These are phyloP conservation scores for Lachnum nothofagi DNA, from an alignment of 2,329 filamentous ascomycete genomes.

Conservation along the genomic window DNA sequence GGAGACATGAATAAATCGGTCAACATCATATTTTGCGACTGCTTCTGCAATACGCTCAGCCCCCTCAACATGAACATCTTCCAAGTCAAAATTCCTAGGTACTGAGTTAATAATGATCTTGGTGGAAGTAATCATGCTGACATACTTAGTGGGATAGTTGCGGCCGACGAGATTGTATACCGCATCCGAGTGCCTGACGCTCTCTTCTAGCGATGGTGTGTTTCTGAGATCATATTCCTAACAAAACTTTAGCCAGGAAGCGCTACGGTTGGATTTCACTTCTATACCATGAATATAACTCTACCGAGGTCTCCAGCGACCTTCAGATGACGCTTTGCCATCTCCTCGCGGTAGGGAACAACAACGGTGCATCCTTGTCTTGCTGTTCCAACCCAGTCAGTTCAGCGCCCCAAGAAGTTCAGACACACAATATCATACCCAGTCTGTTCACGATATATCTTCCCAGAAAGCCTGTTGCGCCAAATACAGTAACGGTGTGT, in stretches of 20 bases:
- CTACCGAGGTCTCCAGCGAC: constrained; percentile 90
- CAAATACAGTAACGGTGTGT: constrained; percentile 95
- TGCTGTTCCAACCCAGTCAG: constrained; percentile 49
- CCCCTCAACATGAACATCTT: constrained; percentile 90
- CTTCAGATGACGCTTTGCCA: constrained; percentile 95
- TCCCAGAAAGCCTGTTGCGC: constrained; percentile 90
- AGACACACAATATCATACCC: constrained; percentile 46
- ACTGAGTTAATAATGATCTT: constrained; percentile 28
- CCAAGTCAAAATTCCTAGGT: constrained; percentile 79
- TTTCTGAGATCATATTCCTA: constrained; percentile 94
- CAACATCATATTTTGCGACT: constrained; percentile 94
- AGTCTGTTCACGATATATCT: constrained; percentile 96
- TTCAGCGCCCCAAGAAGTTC: constrained; percentile 1
- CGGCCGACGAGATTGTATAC: constrained; percentile 95
- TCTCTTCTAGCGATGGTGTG: constrained; percentile 91
- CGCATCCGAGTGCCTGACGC: constrained; percentile 91
- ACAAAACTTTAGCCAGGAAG: constrained; percentile 2
- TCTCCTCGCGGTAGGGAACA: constrained; percentile 91
- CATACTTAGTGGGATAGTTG: constrained; percentile 91
- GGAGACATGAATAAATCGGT: constrained; percentile 94
- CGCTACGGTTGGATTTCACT: not conserved
- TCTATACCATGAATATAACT: constrained; percentile 70
- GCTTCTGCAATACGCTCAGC: constrained; percentile 88
- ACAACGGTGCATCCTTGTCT: constrained; percentile 92
- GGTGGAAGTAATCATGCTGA: constrained; percentile 7